Percentiles rank a stretch among this genome's conserved stretches.
Conservation (phyloP, 176 grass and related monocot species). For the Poa pratensis region DNA sequence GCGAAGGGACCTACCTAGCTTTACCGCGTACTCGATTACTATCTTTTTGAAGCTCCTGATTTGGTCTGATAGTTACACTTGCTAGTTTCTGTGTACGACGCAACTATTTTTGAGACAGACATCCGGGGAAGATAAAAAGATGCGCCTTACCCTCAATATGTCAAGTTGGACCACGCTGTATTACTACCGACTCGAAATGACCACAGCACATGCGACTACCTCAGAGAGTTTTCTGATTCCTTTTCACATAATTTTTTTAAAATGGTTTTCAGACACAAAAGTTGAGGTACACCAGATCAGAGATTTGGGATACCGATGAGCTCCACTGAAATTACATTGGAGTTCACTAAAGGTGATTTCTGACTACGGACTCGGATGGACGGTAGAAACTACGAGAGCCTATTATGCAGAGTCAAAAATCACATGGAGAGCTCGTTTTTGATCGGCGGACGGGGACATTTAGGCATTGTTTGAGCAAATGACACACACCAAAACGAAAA, state of each 20-base stretch:
- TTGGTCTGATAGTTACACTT: slow-evolving; percentile 12
- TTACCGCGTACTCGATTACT: not conserved
- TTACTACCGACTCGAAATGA: not conserved
- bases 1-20: slow-evolving; percentile 25
- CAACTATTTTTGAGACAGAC: not conserved
- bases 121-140: not conserved
- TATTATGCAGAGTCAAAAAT: not conserved
- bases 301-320: not conserved
- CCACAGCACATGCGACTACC: slow-evolving; percentile 4
- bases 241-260: not conserved
- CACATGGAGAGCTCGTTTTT: not conserved
- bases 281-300: not conserved
- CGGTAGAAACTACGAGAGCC: not conserved
- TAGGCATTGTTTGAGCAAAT: not conserved
- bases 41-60: slow-evolving; percentile 25
- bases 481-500: too few relatives aligned
- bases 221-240: not conserved
- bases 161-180: not conserved
- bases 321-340: not conserved
- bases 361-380: not conserved
- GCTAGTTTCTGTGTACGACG: slow-evolving; percentile 2
- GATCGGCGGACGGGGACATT: not conserved
- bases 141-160: not conserved
- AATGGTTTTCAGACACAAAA: too few relatives aligned
- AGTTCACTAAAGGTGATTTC: not conserved